These are phyloP conservation scores for Bruguiera gymnorhiza DNA, from an alignment of 345 rosid species.

Conservation along the genomic window DNA sequence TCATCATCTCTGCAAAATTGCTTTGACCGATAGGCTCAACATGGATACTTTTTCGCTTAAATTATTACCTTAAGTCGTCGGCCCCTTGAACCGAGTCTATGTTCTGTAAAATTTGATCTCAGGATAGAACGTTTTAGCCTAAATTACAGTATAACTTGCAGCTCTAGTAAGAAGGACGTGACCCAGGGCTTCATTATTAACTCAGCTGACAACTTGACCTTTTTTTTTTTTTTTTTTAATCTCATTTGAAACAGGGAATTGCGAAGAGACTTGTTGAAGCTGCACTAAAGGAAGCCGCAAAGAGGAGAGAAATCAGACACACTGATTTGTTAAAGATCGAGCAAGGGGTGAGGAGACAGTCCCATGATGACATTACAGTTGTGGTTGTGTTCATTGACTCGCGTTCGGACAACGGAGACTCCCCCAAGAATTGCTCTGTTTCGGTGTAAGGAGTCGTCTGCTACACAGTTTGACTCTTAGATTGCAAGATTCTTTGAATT, in stretches of 20 bases:
- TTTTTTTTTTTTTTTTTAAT: not conserved
- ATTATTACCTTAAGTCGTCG: too few relatives aligned
- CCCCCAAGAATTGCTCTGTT: constrained; percentile 23
- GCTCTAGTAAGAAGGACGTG: too few relatives aligned
- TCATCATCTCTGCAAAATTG: not conserved
- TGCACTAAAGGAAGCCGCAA: constrained; percentile 25
- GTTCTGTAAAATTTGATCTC: too few relatives aligned
- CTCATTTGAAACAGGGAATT: constrained; percentile 14
- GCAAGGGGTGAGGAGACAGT: constrained; percentile 29
- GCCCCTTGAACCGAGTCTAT: too few relatives aligned
- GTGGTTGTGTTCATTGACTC: constrained; percentile 27
- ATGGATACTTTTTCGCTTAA: too few relatives aligned
- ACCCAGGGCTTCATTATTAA: too few relatives aligned
- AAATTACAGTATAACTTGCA: too few relatives aligned
- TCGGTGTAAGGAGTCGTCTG: constrained; percentile 48
- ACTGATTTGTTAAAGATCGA: constrained; percentile 21
- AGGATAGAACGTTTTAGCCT: too few relatives aligned
- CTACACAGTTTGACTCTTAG: not conserved
- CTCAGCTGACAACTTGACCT: too few relatives aligned
- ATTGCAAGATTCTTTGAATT: not conserved
- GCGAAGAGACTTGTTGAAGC: constrained; percentile 27
- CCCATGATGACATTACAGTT: constrained; percentile 30
- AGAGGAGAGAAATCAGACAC: constrained; percentile 25
- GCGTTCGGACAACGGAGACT: constrained; percentile 7
- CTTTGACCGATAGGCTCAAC: too few relatives aligned